A percentile compares a stretch with the other conserved stretches of the same genome.
Conservation (phyloP, 2,329 filamentous ascomycete species). For the Arthroderma uncinatum region DNA sequence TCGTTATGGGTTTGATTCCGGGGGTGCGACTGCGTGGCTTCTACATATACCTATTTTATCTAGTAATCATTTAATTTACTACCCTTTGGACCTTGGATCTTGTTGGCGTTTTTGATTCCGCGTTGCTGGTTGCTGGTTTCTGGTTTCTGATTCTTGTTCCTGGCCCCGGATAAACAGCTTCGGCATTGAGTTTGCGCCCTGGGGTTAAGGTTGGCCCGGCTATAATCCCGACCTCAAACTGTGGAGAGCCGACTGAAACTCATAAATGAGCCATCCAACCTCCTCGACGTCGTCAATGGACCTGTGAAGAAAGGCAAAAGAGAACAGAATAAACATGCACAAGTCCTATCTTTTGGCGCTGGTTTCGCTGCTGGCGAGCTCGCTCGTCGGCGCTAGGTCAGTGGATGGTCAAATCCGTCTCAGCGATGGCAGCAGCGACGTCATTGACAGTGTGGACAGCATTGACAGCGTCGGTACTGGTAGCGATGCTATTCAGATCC, state of each 20-base stretch:
- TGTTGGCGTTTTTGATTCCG: not conserved
- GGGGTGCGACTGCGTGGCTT: not conserved
- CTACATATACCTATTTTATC: slow-evolving; percentile 1
- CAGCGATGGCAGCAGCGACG: not conserved
- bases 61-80: not conserved
- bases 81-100: not conserved
- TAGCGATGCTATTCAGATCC: not conserved
- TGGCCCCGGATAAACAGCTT: not conserved
- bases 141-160: not conserved
- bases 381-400: not conserved
- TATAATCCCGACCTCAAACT: not conserved
- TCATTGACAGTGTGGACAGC: not conserved
- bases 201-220: not conserved
- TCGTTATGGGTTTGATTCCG: not conserved
- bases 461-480: not conserved
- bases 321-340: not conserved
- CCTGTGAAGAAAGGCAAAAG: not conserved
- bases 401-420: not conserved
- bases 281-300: not conserved
- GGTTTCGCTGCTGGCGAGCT: not conserved
- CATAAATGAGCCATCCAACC: not conserved
- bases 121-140: too few species aligned
- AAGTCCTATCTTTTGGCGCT: slow-evolving; percentile 1
- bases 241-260: slow-evolving; percentile 2
- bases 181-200: not conserved